Conservation (phyloP, 306 rosid genomes). For the Crotalaria pallida region DNA sequence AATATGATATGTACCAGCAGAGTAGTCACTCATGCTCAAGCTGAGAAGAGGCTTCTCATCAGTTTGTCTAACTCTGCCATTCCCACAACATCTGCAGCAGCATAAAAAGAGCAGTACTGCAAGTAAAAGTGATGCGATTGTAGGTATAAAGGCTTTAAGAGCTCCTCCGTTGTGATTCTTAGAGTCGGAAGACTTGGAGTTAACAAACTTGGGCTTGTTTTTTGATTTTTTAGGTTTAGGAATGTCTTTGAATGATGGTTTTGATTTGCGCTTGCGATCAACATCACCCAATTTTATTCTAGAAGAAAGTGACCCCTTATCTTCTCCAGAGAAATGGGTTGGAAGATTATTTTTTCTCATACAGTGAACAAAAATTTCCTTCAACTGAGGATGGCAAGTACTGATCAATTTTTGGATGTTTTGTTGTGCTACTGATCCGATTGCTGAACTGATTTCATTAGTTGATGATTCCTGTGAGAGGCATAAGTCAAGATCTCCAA, state of each 20-base stretch:
- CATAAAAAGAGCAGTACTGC: slow-evolving; percentile 49
- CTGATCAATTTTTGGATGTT: slow-evolving; percentile 39
- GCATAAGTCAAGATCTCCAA: slow-evolving; percentile 37
- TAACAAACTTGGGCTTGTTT: not conserved
- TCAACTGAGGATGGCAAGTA: slow-evolving; percentile 44
- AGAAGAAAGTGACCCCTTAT: slow-evolving; percentile 31
- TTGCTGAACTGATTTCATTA: slow-evolving; percentile 28
- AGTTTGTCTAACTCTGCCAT: slow-evolving; percentile 32
- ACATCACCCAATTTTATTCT: slow-evolving; percentile 55
- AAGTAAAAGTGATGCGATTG: slow-evolving; percentile 50
- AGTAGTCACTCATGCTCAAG: slow-evolving; percentile 60
- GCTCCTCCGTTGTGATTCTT: slow-evolving; percentile 18
- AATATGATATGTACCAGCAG: slow-evolving; percentile 45
- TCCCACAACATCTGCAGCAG: slow-evolving; percentile 39
- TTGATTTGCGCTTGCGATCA: slow-evolving; percentile 23
- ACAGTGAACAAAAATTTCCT: slow-evolving; percentile 56
- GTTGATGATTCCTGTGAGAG: slow-evolving; percentile 30
- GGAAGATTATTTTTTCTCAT: slow-evolving; percentile 39
- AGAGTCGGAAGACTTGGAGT: slow-evolving; percentile 1
- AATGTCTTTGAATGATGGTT: slow-evolving; percentile 4
- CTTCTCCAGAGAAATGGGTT: slow-evolving; percentile 44
- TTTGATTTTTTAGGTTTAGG: slow-evolving; percentile 14
- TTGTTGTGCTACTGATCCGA: slow-evolving; percentile 32
- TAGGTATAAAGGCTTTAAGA: slow-evolving; percentile 46
- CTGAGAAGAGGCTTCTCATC: slow-evolving; percentile 91